Percentiles rank a stretch among this genome's conserved stretches.
Conservation (phyloP, 2,329 filamentous ascomycete genomes). For the Calonectria pauciramosa region DNA sequence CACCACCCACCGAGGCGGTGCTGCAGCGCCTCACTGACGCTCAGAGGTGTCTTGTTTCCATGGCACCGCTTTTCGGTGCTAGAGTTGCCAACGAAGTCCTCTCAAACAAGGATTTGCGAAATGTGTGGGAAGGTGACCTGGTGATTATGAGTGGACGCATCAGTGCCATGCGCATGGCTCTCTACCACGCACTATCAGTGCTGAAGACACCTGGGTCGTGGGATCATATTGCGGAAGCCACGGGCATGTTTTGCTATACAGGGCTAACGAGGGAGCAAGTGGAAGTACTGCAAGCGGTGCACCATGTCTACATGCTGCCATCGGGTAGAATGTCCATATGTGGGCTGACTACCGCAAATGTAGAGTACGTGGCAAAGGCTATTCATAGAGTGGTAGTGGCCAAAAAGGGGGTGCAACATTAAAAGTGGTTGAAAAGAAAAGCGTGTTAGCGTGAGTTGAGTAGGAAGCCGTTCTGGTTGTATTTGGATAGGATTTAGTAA, state of each 20-base stretch:
- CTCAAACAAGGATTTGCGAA: neutral
- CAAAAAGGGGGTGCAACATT: neutral
- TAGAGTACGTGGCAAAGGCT: neutral
- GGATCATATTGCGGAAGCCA: neutral
- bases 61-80: constrained; percentile 11
- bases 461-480: too few species aligned
- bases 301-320: constrained; percentile 17
- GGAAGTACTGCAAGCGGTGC: neutral
- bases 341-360: neutral
- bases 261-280: neutral
- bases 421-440: too few species aligned
- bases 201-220: neutral
- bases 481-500: too few species aligned
- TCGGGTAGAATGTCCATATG: constrained; percentile 17
- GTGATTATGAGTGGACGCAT: constrained; percentile 22
- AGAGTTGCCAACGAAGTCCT: constrained; percentile 7
- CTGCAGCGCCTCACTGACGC: neutral
- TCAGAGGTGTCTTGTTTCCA: neutral
- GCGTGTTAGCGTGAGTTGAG: too few species aligned
- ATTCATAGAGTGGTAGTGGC: neutral
- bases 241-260: constrained; percentile 21
- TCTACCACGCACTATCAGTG: neutral
- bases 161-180: constrained; percentile 10
- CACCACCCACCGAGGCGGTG: neutral
- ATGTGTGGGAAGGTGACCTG: constrained; percentile 8